Evolutionary conservation across 768 basidiomycete species (phyloP), one percentile per base, ranked within the genome.

Genomic region (Phaeolepiota aurea): DNA sequence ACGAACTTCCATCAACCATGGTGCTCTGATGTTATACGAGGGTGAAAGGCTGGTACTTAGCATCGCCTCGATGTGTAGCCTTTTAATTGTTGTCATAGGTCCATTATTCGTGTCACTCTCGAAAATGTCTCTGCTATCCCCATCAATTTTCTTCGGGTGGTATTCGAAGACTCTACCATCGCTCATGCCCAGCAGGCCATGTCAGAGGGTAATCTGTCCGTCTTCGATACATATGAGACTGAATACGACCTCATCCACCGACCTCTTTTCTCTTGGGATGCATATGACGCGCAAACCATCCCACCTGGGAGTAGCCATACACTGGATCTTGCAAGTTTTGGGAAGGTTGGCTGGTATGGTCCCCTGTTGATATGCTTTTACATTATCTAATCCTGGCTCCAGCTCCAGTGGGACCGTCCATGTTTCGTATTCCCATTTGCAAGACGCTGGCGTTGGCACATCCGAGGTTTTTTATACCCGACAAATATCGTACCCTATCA

Each of bases 281-380:
- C 64, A 14, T 67, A 70, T 9, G 72, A 78, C 11, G 46, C 60
- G 11, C 68, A 71, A 38, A 45, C 51, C 3, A 80, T 94, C 37
- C 56, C 61, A 13, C 82, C 91, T 0, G 86, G 87, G 3, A 79
- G 82, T 45, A 83, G 82, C 50, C 49, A 75, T 3, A 79, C 77
- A 0, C 50, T 94, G 20, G 72, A 72, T 12, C 64, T 99, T 7
- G 71, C 66, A 5, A 94, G 89, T 55, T 76, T 79, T 28, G 94
- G 94, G 28, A 98, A 97, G 63, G 76, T 85, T 40, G 90, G 84
- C 46, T 99, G 94, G 93, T 94, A 49, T 53, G 83, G 69, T n/a
- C n/a, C n/a, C n/a, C n/a, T n/a, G n/a, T n/a, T n/a, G n/a, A n/a
- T n/a, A n/a, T n/a, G n/a, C 31, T 41, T 3, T 19, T 32, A n/a